Percentiles rank a stretch among this genome's conserved stretches.
Evolutionary conservation across 2,329 filamentous ascomycete genomes (phyloP).

Genomic region (Didymella exigua): DNA sequence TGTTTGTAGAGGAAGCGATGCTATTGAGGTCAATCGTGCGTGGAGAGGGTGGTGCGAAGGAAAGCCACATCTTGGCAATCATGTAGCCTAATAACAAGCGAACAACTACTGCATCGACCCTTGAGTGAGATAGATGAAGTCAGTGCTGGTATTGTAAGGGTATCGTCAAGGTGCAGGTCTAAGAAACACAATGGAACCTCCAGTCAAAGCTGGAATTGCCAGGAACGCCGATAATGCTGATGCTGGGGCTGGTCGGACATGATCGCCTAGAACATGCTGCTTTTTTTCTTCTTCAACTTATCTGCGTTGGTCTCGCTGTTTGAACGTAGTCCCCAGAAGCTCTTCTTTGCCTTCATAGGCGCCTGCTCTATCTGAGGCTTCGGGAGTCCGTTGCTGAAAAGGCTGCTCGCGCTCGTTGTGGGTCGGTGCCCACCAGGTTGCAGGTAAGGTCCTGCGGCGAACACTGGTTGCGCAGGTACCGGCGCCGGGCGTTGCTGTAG

Average conservation of each 20-base stretch:
- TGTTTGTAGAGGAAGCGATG: too few relatives aligned
- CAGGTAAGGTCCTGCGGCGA: slow-evolving; percentile 36
- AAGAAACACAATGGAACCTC: not conserved
- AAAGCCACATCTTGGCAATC: slow-evolving; percentile 2
- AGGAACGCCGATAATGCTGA: slow-evolving; percentile 11
- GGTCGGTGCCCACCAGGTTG: slow-evolving; percentile 36
- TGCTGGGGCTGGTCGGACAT: not conserved
- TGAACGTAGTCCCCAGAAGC: slow-evolving; percentile 46
- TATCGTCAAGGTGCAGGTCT: slow-evolving; percentile 2
- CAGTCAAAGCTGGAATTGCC: not conserved
- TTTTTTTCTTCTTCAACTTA: slow-evolving; percentile 52
- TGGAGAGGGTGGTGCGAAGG: not conserved
- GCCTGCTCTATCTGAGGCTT: slow-evolving; percentile 29
- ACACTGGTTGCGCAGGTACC: slow-evolving; percentile 24
- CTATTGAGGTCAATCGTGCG: not conserved
- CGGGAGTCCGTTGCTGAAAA: slow-evolving; percentile 42
- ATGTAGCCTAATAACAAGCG: not conserved
- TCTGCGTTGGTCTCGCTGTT: slow-evolving; percentile 37
- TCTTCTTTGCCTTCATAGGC: slow-evolving; percentile 43
- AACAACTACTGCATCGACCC: not conserved
- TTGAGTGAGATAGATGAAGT: not conserved
- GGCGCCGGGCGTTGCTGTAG: slow-evolving; percentile 24
- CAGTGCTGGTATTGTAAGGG: not conserved
- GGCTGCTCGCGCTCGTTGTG: slow-evolving; percentile 40
- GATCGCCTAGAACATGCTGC: slow-evolving; percentile 49